Evolutionary conservation across 2,329 filamentous ascomycete genomes (phyloP).

Genomic region (Tolypocladium pustulatum): DNA sequence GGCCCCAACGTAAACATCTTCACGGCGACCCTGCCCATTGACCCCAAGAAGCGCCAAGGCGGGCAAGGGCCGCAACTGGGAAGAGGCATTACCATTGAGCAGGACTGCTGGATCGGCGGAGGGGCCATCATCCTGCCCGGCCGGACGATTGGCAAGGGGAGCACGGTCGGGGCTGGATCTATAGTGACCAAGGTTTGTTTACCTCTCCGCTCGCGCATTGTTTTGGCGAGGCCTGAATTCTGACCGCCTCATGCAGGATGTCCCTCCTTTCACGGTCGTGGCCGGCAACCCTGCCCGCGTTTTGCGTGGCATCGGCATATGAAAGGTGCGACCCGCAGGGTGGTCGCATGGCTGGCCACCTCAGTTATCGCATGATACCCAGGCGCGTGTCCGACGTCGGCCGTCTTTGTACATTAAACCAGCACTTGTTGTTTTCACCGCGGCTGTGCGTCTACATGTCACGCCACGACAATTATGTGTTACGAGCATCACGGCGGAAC

Average conservation of each 20-base stretch:
- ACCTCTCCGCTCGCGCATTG: neutral
- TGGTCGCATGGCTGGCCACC: conserved; percentile 2
- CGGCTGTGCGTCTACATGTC: neutral
- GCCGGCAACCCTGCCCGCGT: conserved; percentile 60
- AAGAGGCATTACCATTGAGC: conserved; percentile 64
- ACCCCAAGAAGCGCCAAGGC: conserved; percentile 64
- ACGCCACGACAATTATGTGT: neutral
- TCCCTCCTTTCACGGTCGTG: conserved; percentile 58
- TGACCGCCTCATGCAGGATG: conserved; percentile 30
- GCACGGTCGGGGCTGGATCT: conserved; percentile 70
- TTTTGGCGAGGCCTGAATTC: neutral
- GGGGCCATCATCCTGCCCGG: conserved; percentile 70
- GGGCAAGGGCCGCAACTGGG: conserved; percentile 63
- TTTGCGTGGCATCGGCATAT: conserved; percentile 27
- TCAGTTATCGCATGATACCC: conserved; percentile 19
- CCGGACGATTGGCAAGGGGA: conserved; percentile 68
- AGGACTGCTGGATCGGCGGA: conserved; percentile 76
- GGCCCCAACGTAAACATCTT: conserved; percentile 83
- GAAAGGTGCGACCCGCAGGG: conserved; percentile 11
- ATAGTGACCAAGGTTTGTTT: conserved; percentile 65
- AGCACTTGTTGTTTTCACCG: neutral
- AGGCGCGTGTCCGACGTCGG: conserved; percentile 1
- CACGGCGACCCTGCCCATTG: conserved; percentile 61
- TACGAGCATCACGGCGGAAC: neutral
- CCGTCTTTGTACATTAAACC: conserved; percentile 10